Conservation (phyloP, 1,284 basidiomycete species). For the Bondarzewia mesenterica region DNA sequence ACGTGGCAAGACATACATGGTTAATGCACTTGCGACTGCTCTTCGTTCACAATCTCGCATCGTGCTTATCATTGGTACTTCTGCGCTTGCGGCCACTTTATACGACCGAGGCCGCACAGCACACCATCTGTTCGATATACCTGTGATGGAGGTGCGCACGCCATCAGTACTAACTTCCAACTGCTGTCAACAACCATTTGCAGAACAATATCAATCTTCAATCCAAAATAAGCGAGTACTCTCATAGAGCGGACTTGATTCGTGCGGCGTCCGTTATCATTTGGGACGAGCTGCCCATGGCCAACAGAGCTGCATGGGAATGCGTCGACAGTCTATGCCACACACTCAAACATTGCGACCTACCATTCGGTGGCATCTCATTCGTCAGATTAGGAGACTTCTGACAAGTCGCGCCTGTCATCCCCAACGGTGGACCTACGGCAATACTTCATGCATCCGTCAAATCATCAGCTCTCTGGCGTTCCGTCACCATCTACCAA, state of each 20-base stretch:
- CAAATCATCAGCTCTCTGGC: constrained; percentile 27
- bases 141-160: neutral
- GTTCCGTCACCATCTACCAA: constrained; percentile 17
- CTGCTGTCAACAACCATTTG: constrained; percentile 27
- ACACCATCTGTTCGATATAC: constrained; percentile 23
- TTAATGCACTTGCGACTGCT: neutral
- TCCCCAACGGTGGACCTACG: constrained; percentile 19
- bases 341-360: constrained; percentile 5
- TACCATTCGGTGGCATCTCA: constrained; percentile 29
- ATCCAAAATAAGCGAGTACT: constrained; percentile 20
- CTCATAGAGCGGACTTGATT: constrained; percentile 25
- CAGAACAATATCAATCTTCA: constrained; percentile 21
- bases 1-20: neutral
- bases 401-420: constrained; percentile 29
- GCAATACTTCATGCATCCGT: constrained; percentile 28
- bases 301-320: constrained; percentile 24
- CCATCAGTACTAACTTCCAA: constrained; percentile 9
- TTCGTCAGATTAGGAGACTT: constrained; percentile 31
- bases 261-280: constrained; percentile 21
- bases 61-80: constrained; percentile 3
- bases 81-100: constrained; percentile 1
- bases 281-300: constrained; percentile 34
- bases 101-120: neutral
- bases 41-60: neutral
- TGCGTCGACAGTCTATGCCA: constrained; percentile 25